Conservation (phyloP, 345 rosid genomes). For the Eucalyptus pauciflora region DNA sequence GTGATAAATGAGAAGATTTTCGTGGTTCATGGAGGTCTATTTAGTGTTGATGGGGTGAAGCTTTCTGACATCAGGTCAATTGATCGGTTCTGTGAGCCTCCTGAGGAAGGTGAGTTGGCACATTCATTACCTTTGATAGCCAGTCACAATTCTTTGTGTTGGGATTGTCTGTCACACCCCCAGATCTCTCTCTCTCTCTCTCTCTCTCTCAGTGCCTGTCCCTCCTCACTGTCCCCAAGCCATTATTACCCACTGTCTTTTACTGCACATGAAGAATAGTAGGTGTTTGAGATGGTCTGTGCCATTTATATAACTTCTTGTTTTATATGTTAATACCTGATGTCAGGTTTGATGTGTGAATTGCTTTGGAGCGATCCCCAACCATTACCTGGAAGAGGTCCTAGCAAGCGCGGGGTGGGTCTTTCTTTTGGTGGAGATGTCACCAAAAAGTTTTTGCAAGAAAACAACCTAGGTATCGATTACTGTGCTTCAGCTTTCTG, state of each 20-base stretch:
- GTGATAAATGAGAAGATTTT: constrained; percentile 74
- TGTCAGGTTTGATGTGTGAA: constrained; percentile 90
- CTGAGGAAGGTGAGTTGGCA: constrained; percentile 78
- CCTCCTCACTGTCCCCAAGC: not conserved
- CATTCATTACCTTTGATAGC: not conserved
- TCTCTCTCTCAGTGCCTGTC: not conserved
- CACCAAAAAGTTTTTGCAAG: constrained; percentile 71
- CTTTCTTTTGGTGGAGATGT: constrained; percentile 93
- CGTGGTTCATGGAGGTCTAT: constrained; percentile 96
- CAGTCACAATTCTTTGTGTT: not conserved
- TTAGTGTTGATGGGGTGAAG: constrained; percentile 92
- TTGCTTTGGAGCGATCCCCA: constrained; percentile 99
- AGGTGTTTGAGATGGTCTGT: not conserved
- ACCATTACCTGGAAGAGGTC: constrained; percentile 90
- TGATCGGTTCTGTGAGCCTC: constrained; percentile 94
- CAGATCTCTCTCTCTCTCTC: not conserved
- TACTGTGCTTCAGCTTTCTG: not conserved
- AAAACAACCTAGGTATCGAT: constrained; percentile 71
- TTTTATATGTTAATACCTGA: not conserved
- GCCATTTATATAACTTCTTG: not conserved
- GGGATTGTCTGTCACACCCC: not conserved
- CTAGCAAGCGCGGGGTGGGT: constrained; percentile 98
- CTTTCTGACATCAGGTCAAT: constrained; percentile 81
- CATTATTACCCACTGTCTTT: not conserved
- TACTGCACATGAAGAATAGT: not conserved